phyloP scores from a whole-genome alignment of 768 basidiomycete species.

The Asterophora lycoperdoides region DNA sequence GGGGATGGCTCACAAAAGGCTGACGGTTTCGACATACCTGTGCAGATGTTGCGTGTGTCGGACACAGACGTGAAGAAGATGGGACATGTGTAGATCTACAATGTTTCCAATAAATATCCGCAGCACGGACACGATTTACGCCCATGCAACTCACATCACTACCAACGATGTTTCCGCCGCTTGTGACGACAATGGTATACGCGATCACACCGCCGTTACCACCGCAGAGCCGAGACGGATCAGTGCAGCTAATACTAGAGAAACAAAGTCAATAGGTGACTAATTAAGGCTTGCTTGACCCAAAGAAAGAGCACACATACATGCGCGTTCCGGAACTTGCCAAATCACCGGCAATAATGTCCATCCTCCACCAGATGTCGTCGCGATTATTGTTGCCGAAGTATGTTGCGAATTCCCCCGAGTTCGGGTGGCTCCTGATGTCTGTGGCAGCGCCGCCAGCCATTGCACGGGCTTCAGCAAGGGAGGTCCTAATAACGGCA shows the following conservation, averaged over 20 bases:
- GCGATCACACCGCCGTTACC: slow-evolving; percentile 7
- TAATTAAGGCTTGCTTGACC: neutral
- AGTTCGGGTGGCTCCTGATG: slow-evolving; percentile 7
- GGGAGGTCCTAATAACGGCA: slow-evolving; percentile 1
- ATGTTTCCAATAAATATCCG: neutral
- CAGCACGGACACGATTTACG: no score
- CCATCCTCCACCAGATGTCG: slow-evolving; percentile 7
- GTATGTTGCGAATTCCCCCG: slow-evolving; percentile 4
- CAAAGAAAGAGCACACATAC: neutral
- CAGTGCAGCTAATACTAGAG: slow-evolving; percentile 8
- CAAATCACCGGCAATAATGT: slow-evolving; percentile 10
- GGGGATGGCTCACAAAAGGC: no score
- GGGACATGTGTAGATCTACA: slow-evolving; percentile 7
- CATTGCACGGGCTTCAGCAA: slow-evolving; percentile 3
- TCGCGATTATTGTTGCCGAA: slow-evolving; percentile 5
- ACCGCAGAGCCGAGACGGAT: slow-evolving; percentile 3
- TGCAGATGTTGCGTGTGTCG: slow-evolving; percentile 6
- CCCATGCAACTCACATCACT: neutral
- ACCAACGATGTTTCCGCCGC: neutral
- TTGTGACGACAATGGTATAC: slow-evolving; percentile 5
- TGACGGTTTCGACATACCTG: neutral
- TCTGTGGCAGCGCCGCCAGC: slow-evolving; percentile 6
- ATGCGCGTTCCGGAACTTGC: slow-evolving; percentile 6
- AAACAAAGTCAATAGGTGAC: neutral
- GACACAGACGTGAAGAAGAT: slow-evolving; percentile 7